Evolutionary conservation across 257 asterid genomes (phyloP), one percentile per base, ranked within the genome.

Genomic region (Solanum sejunctum): DNA sequence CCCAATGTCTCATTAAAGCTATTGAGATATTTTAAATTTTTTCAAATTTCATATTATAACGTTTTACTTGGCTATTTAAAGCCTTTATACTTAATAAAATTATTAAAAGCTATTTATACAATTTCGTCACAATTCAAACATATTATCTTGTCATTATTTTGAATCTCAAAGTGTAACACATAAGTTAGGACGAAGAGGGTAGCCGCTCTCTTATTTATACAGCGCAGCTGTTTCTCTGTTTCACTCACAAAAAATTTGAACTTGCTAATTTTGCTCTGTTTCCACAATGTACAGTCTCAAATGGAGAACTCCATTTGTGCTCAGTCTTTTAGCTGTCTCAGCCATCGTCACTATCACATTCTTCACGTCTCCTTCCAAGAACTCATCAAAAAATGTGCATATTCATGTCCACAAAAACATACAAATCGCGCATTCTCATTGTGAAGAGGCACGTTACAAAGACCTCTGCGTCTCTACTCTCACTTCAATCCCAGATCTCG

Each of bases 381-480:
- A 51, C 82, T 12, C 83, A 72, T 64, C 85, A 0, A 41, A 75
- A 64, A 83, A 79, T 69, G 49, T 71, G 16, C 83, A 75, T 4
- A 88, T 93, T 36, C 96, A 93, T 71, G 85, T 88, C 10, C 87
- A 87, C 90, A 84, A 87, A 11, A 91, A 91, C 89, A 71, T 90
- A 83, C 93, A 96, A 63, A 10, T 87, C 0, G 94, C 97, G 4
- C 88, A 87, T 3, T 58, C 97, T 7, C 26, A 92, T 69, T 97
- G 99, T 91, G 88, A 87, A 12, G 98, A 86, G 84, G 91, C 99
- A 66, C 84, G 93, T 71, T 92, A 97, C 91, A 89, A 90, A 3
- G 93, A 92, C 12, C 97, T 92, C 36, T 97, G 99, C 88, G 90
- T 79, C 84, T 92, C 98, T 67, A 92, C 99, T 13, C 89, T 97